Evolutionary conservation across 2,329 filamentous ascomycete genomes (phyloP).

Genomic region (Tricladium varicosporioides): DNA sequence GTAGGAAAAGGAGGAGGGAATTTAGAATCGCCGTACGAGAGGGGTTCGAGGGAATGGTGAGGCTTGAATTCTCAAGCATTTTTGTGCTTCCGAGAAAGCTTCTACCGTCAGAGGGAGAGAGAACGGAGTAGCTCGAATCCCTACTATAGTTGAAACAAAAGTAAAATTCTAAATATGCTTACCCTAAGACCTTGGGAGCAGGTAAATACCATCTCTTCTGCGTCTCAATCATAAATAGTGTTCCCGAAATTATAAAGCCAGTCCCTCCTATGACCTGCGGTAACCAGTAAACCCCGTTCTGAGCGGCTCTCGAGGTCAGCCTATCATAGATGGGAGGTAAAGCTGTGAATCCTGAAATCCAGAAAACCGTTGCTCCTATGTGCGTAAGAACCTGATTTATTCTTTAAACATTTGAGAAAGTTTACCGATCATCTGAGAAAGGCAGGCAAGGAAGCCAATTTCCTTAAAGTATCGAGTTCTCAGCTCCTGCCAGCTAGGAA

Average conservation of each 20-base stretch:
- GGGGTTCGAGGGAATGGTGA: too few species aligned
- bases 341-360: conserved; percentile 60
- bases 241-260: conserved; percentile 58
- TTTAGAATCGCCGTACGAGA: neutral
- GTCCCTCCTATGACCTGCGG: conserved; percentile 60
- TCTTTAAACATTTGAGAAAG: neutral
- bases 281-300: conserved; percentile 60
- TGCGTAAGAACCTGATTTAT: neutral
- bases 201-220: conserved; percentile 63
- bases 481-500: conserved; percentile 55
- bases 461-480: conserved; percentile 58
- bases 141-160: neutral
- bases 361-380: conserved; percentile 38
- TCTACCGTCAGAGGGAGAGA: too few species aligned
- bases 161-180: neutral
- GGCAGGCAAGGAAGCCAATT: conserved; percentile 60
- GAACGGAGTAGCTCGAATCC: neutral
- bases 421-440: conserved; percentile 51
- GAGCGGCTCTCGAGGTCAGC: conserved; percentile 41
- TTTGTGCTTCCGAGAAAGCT: too few species aligned
- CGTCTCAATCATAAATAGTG: conserved; percentile 65
- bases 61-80: too few species aligned
- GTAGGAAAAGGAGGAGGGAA: neutral
- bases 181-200: conserved; percentile 51
- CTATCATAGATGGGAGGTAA: conserved; percentile 54